phyloP scores from a whole-genome alignment of 306 rosid species.

The Psophocarpus tetragonolobus region DNA sequence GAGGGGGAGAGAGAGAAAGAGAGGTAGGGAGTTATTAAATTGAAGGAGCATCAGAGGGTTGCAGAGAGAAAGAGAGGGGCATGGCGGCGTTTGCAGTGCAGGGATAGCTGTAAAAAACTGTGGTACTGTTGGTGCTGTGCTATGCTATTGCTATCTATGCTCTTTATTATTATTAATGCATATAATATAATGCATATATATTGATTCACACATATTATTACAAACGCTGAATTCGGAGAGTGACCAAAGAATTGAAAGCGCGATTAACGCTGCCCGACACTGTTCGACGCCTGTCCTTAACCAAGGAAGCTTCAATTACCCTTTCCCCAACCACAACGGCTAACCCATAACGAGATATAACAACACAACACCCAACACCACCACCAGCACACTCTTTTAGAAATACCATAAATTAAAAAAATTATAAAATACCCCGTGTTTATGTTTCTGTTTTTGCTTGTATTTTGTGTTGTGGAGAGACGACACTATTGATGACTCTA shows the following conservation, averaged over 20 bases:
- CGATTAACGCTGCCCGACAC: constrained; percentile 50
- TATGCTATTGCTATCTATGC: background rate
- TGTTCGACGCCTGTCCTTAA: constrained; percentile 34
- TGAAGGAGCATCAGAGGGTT: constrained; percentile 33
- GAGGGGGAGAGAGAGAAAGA: constrained; percentile 32
- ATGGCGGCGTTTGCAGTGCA: constrained; percentile 90
- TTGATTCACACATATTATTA: background rate
- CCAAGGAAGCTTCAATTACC: constrained; percentile 37
- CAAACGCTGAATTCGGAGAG: constrained; percentile 19
- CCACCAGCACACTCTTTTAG: constrained; percentile 8
- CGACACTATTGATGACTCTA: background rate
- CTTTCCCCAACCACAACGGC: constrained; percentile 39
- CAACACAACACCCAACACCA: background rate
- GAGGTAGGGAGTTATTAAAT: constrained; percentile 41
- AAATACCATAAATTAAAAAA: background rate
- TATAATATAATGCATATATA: background rate
- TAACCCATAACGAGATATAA: background rate
- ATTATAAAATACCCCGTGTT: no score
- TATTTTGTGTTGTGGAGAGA: background rate
- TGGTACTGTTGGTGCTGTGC: constrained; percentile 41
- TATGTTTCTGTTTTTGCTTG: background rate
- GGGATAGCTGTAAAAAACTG: constrained; percentile 49
- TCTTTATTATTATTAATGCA: constrained; percentile 37
- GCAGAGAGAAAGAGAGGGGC: constrained; percentile 46
- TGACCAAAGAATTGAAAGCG: constrained; percentile 44